These are phyloP conservation scores for Xerocomus potaroensis DNA, from an alignment of 768 basidiomycete species.

Conservation along the genomic window DNA sequence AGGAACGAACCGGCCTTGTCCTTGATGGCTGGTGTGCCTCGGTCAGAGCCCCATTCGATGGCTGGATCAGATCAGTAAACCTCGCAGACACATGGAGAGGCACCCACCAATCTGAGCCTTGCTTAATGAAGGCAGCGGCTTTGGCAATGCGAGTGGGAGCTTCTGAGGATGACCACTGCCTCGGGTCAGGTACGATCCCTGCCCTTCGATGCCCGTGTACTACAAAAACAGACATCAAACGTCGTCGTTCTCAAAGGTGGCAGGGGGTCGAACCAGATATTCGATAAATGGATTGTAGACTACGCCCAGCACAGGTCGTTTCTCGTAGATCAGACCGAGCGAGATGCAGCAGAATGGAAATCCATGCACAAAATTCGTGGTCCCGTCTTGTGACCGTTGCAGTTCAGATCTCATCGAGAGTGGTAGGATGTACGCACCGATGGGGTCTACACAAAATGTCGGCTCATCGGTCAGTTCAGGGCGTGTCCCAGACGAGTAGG, in stretches of 20 bases:
- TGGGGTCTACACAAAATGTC: slow-evolving; percentile 96
- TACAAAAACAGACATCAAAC: slow-evolving; percentile 22
- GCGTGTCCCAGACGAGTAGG: slow-evolving; percentile 71
- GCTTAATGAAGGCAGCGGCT: slow-evolving; percentile 62
- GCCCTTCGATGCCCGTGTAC: slow-evolving; percentile 77
- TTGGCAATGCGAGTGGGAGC: slow-evolving; percentile 64
- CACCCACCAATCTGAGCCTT: slow-evolving; percentile 63
- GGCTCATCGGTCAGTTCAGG: slow-evolving; percentile 77
- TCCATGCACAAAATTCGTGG: slow-evolving; percentile 83
- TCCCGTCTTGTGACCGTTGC: slow-evolving; percentile 54
- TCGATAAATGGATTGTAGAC: slow-evolving; percentile 92
- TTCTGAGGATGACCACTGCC: slow-evolving; percentile 42
- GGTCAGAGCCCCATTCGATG: slow-evolving; percentile 88
- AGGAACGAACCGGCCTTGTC: slow-evolving; percentile 66
- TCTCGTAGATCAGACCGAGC: slow-evolving; percentile 81
- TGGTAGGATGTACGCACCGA: slow-evolving; percentile 48
- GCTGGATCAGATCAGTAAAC: slow-evolving; percentile 36
- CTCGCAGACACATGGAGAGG: not conserved
- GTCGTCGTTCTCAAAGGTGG: not conserved
- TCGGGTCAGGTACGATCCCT: slow-evolving; percentile 72
- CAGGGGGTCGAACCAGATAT: slow-evolving; percentile 49
- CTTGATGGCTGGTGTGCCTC: slow-evolving; percentile 46
- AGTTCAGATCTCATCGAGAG: not conserved
- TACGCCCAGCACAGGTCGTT: slow-evolving; percentile 81
- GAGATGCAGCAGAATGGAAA: slow-evolving; percentile 91